phyloP scores from a whole-genome alignment of 2,329 filamentous ascomycete species.

The Rugonectria rugulosa region DNA sequence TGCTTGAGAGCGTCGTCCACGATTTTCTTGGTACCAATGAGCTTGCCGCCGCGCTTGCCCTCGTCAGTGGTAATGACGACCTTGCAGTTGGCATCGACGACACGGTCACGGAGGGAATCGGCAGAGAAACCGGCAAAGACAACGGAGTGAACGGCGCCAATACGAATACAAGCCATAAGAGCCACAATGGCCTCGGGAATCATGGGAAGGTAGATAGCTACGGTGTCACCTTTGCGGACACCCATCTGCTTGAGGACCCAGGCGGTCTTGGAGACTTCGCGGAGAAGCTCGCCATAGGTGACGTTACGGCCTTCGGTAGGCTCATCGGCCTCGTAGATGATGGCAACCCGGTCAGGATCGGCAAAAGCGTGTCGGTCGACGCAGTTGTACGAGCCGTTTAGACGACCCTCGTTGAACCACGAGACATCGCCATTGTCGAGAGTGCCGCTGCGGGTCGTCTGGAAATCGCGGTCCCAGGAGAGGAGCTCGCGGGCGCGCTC shows the following conservation, averaged over 20 bases:
- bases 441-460: constrained; percentile 83
- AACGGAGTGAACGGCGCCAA: constrained; percentile 96
- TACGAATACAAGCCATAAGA: constrained; percentile 88
- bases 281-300: constrained; percentile 91
- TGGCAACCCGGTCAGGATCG: constrained; percentile 90
- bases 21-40: constrained; percentile 98
- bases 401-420: constrained; percentile 92
- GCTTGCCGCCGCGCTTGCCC: constrained; percentile 96
- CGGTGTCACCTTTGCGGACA: constrained; percentile 95
- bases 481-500: constrained; percentile 86
- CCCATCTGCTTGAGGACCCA: constrained; percentile 94
- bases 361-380: constrained; percentile 97
- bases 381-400: constrained; percentile 98
- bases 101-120: constrained; percentile 93
- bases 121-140: constrained; percentile 98
- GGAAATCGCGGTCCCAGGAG: constrained; percentile 89
- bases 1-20: constrained; percentile 97
- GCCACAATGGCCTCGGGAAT: constrained; percentile 94
- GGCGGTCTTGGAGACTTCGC: constrained; percentile 87
- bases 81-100: constrained; percentile 88
- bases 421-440: constrained; percentile 83
- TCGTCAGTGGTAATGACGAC: constrained; percentile 98
- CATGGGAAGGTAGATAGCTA: constrained; percentile 98
- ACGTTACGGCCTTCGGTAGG: constrained; percentile 84
- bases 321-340: constrained; percentile 99